phyloP scores from a whole-genome alignment of 768 basidiomycete species.

The Crepidotus variabilis region DNA sequence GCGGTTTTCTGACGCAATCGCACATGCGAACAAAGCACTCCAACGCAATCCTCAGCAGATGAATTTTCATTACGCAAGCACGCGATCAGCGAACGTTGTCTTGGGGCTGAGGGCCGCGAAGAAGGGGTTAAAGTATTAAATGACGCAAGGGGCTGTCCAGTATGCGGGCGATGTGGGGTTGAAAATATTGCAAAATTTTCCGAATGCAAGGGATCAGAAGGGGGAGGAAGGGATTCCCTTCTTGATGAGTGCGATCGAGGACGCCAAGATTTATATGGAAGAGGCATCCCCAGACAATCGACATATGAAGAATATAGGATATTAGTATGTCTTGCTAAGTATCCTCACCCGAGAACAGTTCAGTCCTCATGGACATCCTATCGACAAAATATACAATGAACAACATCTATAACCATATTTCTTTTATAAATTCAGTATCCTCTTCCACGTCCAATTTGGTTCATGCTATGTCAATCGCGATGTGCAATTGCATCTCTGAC shows the following conservation, averaged over 20 bases:
- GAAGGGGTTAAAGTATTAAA: constrained; percentile 60
- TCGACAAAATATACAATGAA: too few species aligned
- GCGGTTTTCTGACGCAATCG: constrained; percentile 45
- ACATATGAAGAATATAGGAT: constrained; percentile 54
- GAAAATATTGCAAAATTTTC: constrained; percentile 41
- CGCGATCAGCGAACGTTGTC: constrained; percentile 41
- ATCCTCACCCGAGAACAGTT: constrained; percentile 50
- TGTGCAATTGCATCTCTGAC: too few species aligned
- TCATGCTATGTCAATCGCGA: too few species aligned
- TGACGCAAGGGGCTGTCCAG: constrained; percentile 60
- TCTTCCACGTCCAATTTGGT: too few species aligned
- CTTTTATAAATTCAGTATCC: too few species aligned
- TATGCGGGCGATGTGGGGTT: constrained; percentile 58
- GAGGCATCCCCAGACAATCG: constrained; percentile 61
- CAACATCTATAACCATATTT: too few species aligned
- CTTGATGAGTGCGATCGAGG: constrained; percentile 55
- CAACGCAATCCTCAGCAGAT: constrained; percentile 54
- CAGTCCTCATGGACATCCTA: too few species aligned
- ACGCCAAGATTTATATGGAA: constrained; percentile 50
- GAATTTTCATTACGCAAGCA: constrained; percentile 63
- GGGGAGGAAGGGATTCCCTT: constrained; percentile 63
- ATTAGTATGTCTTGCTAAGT: constrained; percentile 55
- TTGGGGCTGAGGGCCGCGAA: constrained; percentile 60
- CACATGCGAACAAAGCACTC: constrained; percentile 41
- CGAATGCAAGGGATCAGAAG: constrained; percentile 34